Evolutionary conservation across 2,329 filamentous ascomycete species (phyloP).

Genomic region (Colletotrichum godetiae): DNA sequence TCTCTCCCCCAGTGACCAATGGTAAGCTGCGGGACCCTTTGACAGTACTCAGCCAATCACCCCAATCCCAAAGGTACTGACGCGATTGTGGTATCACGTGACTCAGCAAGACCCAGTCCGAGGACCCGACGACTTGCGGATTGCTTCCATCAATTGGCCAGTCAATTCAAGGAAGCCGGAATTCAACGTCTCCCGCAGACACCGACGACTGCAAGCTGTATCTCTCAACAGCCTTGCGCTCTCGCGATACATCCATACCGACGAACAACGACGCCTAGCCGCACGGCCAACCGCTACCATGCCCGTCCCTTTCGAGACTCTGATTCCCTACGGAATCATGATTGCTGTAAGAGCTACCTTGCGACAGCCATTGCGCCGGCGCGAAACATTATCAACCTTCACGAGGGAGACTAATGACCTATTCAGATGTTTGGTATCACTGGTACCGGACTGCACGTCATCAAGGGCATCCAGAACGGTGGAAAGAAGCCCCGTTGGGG

Average conservation of each 20-base stretch:
- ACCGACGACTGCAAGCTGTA: background rate
- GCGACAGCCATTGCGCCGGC: constrained; percentile 38
- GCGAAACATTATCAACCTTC: background rate
- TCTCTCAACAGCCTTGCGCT: background rate
- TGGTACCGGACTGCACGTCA: constrained; percentile 67
- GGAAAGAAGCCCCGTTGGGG: constrained; percentile 70
- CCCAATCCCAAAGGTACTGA: background rate
- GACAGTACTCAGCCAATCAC: background rate
- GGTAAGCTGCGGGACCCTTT: background rate
- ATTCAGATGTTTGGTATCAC: constrained; percentile 72
- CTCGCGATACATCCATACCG: background rate
- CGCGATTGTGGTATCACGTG: background rate
- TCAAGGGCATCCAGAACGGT: constrained; percentile 69
- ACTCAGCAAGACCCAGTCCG: background rate
- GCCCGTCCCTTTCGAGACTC: constrained; percentile 72
- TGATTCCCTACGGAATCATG: constrained; percentile 75
- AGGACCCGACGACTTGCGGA: background rate
- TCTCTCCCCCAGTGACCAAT: background rate
- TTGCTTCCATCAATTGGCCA: background rate
- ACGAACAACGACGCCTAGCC: constrained; percentile 32
- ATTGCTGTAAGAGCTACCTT: constrained; percentile 57
- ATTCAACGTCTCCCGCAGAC: background rate
- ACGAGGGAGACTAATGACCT: constrained; percentile 41
- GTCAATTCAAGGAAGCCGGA: background rate
- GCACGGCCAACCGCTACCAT: constrained; percentile 52